Percentiles rank a stretch among this genome's conserved stretches.
Evolutionary conservation across 257 asterid species (phyloP).

Genomic region (Solanum sejunctum): DNA sequence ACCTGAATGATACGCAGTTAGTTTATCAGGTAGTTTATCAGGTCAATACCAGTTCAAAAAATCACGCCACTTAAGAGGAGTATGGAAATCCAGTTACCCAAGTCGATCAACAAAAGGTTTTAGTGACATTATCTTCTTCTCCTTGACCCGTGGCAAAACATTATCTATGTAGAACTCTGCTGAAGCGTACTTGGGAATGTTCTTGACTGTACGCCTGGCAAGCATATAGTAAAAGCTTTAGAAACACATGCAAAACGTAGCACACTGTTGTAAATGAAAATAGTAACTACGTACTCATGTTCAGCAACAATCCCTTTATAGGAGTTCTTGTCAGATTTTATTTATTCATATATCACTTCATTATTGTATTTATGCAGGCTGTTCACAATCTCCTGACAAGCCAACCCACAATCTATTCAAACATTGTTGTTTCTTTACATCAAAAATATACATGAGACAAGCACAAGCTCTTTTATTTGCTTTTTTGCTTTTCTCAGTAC

Average conservation of each 20-base stretch:
- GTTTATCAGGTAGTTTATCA: background rate
- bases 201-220: slow-evolving; percentile 88
- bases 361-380: background rate
- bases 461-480: background rate
- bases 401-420: background rate
- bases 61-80: background rate
- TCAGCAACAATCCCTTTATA: background rate
- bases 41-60: background rate
- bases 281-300: background rate
- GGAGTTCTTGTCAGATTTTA: background rate
- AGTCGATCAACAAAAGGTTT: slow-evolving; percentile 98
- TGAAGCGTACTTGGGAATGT: slow-evolving; percentile 98
- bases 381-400: background rate
- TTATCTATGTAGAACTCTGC: slow-evolving; percentile 96
- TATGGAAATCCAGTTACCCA: slow-evolving; percentile 54
- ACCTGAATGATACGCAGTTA: slow-evolving; percentile 32
- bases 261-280: background rate
- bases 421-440: background rate
- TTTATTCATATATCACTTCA: background rate
- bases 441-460: background rate
- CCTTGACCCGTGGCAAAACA: slow-evolving; percentile 87
- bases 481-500: background rate
- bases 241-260: slow-evolving; percentile 9
- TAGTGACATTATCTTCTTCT: slow-evolving; percentile 93
- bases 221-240: slow-evolving; percentile 9